Percentiles rank a stretch among this genome's conserved stretches.
Evolutionary conservation across 73 alveolate genomes (phyloP).

Genomic region (Urostyla sp.): DNA sequence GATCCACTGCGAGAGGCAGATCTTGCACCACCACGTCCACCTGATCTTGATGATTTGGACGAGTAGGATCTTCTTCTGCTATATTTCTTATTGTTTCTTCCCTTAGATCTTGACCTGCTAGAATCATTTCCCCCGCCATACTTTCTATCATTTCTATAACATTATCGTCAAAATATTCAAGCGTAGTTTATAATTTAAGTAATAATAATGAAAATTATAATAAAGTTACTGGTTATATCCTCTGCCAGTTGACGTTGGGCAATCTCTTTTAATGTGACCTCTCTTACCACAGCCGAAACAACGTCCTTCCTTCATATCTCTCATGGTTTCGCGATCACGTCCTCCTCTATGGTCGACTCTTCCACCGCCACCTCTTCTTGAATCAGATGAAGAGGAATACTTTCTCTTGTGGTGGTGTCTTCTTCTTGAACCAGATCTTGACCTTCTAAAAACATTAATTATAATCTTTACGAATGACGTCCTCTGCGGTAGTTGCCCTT

Average conservation of each 20-base stretch:
- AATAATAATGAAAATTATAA: too few species aligned
- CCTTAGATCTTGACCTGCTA: constrained; percentile 14
- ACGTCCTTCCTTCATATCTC: constrained; percentile 21
- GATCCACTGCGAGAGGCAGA: not conserved
- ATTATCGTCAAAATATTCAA: constrained; percentile 6
- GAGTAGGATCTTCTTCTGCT: not conserved
- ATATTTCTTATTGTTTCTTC: constrained; percentile 15
- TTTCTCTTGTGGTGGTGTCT: too few species aligned
- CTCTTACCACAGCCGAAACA: constrained; percentile 35
- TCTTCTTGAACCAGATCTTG: constrained; percentile 11
- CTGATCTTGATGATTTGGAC: too few species aligned
- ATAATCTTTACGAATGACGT: not conserved
- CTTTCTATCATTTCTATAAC: constrained; percentile 1
- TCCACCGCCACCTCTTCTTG: constrained; percentile 4
- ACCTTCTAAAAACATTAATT: constrained; percentile 1
- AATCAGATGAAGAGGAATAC: not conserved
- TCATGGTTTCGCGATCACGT: not conserved
- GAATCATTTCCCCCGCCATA: constrained; percentile 12
- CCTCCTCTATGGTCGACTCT: constrained; percentile 21
- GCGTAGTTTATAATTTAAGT: constrained; percentile 12
- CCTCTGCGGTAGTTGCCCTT: constrained; percentile 7
- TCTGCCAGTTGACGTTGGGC: constrained; percentile 34
- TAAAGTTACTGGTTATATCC: not conserved
- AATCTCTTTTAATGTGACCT: constrained; percentile 37
- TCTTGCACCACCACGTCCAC: too few species aligned